Conservation (phyloP, 2,329 filamentous ascomycete species). For the Colletotrichum eremochloae region DNA sequence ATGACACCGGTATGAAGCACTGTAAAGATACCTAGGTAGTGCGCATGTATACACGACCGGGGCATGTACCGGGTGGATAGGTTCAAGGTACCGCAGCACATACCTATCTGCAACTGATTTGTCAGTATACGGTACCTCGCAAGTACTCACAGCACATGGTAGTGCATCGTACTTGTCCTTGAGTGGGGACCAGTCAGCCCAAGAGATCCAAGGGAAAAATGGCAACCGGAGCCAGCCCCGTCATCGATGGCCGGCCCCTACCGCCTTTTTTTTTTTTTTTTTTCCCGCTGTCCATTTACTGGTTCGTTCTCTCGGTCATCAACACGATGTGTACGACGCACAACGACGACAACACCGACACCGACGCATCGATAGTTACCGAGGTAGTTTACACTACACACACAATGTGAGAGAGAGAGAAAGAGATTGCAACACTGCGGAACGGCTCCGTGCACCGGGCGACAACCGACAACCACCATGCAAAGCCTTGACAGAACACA, state of each 20-base stretch:
- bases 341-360: background rate
- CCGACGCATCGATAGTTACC: background rate
- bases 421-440: background rate
- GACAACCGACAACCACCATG: too few species aligned
- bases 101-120: too few species aligned
- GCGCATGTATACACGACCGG: too few species aligned
- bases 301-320: background rate
- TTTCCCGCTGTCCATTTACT: background rate
- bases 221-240: constrained; percentile 38
- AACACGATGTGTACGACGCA: background rate
- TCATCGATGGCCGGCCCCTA: background rate
- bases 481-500: background rate
- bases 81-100: too few species aligned
- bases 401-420: too few species aligned
- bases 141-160: too few species aligned
- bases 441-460: too few species aligned
- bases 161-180: background rate
- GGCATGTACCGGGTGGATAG: too few species aligned
- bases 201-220: background rate
- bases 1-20: too few species aligned
- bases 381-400: background rate
- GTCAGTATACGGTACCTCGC: too few species aligned
- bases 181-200: constrained; percentile 13
- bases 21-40: too few species aligned
- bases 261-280: too few species aligned